Evolutionary conservation across 2,329 filamentous ascomycete genomes (phyloP).

Genomic region (Pestalotiopsis sp.): DNA sequence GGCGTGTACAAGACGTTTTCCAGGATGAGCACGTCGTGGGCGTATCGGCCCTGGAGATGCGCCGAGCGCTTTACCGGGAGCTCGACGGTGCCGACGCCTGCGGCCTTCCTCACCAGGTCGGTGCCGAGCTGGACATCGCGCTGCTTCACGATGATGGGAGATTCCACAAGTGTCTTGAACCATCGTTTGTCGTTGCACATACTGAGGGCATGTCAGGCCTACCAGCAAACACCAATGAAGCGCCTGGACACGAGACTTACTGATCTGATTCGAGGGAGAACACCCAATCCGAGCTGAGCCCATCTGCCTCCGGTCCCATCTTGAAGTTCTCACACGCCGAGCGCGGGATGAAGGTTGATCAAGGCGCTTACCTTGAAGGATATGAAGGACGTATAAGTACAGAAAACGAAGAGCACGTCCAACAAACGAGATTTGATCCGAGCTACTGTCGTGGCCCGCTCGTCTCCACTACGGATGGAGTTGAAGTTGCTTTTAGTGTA

Average conservation of each 20-base stretch:
- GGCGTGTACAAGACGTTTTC: background rate
- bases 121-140: background rate
- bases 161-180: background rate
- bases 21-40: background rate
- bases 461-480: no score
- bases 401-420: no score
- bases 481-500: no score
- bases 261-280: background rate
- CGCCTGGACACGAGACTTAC: background rate
- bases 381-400: no score
- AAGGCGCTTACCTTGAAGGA: background rate
- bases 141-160: background rate
- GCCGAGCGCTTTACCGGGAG: background rate
- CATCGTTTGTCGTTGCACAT: background rate
- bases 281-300: background rate
- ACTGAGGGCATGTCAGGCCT: background rate
- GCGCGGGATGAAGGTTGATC: background rate
- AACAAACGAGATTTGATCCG: no score
- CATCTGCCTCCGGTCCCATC: background rate
- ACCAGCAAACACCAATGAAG: background rate
- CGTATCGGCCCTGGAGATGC: background rate
- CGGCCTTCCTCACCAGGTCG: background rate
- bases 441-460: no score
- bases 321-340: background rate
- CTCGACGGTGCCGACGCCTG: background rate